Evolutionary conservation across 257 asterid species (phyloP).

Genomic region (Cruciata laevipes): DNA sequence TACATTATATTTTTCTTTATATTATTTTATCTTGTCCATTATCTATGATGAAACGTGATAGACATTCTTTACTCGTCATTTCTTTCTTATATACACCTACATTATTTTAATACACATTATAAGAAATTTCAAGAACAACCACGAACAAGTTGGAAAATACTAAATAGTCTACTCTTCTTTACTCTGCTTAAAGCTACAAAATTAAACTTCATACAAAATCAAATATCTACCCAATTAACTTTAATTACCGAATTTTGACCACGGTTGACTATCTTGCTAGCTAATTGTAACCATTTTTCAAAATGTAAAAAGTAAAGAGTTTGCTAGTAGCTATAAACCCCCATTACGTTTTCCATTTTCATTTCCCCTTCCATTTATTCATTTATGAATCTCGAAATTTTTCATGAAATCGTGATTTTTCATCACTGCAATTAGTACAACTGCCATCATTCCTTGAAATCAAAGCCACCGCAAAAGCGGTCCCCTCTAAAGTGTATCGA

Average conservation of each 20-base stretch:
- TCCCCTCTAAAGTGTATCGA: slow-evolving; percentile 26
- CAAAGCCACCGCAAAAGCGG: slow-evolving; percentile 33
- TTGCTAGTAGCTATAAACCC: neutral
- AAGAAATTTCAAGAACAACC: neutral
- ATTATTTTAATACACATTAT: too few species aligned
- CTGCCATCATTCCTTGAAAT: slow-evolving; percentile 39
- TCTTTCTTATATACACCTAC: too few species aligned
- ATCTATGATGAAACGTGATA: too few species aligned
- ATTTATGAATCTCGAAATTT: slow-evolving; percentile 30
- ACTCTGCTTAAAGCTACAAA: too few species aligned
- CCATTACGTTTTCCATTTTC: neutral
- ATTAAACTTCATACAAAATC: too few species aligned
- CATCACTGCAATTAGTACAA: slow-evolving; percentile 17
- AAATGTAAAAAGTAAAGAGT: too few species aligned
- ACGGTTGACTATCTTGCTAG: neutral
- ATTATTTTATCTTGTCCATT: too few species aligned
- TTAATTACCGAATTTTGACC: neutral
- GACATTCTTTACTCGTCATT: too few species aligned
- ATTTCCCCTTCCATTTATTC: slow-evolving; percentile 7
- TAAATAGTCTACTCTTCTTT: too few species aligned
- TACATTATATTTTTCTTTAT: too few species aligned
- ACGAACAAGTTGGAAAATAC: too few species aligned
- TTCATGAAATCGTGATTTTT: slow-evolving; percentile 29
- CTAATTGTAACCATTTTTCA: neutral
- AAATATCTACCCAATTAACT: too few species aligned